Conservation (phyloP, 371 early-diverging fungal genomes). For the Phascolomyces articulosus region DNA sequence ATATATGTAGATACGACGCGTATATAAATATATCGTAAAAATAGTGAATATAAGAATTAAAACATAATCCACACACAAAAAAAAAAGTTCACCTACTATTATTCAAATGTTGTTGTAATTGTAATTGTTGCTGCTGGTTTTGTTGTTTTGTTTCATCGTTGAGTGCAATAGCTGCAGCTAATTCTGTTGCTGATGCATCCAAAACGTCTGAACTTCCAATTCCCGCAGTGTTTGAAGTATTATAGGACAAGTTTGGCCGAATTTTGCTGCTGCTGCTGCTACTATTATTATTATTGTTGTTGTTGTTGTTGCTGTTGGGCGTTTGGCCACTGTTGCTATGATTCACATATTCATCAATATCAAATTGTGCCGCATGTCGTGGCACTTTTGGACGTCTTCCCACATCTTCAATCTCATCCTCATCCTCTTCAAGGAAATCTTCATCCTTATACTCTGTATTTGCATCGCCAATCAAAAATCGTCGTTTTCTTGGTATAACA, state of each 20-base stretch:
- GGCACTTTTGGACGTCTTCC: conserved; percentile 20
- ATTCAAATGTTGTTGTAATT: conserved; percentile 17
- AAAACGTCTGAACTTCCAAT: conserved; percentile 12
- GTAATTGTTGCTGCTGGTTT: conserved; percentile 8
- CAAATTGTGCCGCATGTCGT: conserved; percentile 16
- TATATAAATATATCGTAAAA: neutral
- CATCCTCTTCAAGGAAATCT: conserved; percentile 28
- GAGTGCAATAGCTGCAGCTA: conserved; percentile 46
- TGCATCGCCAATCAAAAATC: conserved; percentile 43
- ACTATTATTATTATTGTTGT: neutral
- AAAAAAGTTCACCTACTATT: neutral
- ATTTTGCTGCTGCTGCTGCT: neutral
- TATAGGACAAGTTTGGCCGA: neutral
- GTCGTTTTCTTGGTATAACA: conserved; percentile 59
- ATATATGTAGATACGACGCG: no score
- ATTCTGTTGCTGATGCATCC: conserved; percentile 30
- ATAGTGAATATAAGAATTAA: neutral
- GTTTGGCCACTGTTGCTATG: neutral
- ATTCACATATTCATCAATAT: conserved; percentile 27
- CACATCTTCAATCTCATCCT: conserved; percentile 23
- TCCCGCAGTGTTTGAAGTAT: conserved; percentile 10
- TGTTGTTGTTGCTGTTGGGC: neutral
- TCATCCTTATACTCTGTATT: conserved; percentile 30
- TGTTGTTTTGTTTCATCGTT: conserved; percentile 45
- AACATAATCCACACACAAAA: neutral